Percentiles rank a stretch among this genome's conserved stretches.
Evolutionary conservation across 75 land plant species (phyloP).

Genomic region (Ceratopteris richardii): DNA sequence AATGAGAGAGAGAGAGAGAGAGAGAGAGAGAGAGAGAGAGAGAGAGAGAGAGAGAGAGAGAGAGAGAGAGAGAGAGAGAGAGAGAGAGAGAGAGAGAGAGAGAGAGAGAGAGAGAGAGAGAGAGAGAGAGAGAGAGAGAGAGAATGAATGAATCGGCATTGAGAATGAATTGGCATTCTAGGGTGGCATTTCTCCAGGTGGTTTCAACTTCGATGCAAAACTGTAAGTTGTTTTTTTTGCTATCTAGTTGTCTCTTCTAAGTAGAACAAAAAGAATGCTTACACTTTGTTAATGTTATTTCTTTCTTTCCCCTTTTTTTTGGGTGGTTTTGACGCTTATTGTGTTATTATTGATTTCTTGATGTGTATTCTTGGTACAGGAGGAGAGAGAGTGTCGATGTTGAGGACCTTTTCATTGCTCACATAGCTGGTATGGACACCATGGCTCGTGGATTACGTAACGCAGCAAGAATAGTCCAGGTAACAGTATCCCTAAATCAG

Average conservation of each 20-base stretch:
- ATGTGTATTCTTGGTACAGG: conserved; percentile 27
- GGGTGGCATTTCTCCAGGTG: conserved; percentile 96
- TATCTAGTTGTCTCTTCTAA: too few species aligned
- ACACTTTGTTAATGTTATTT: too few species aligned
- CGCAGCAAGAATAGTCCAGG: conserved; percentile 84
- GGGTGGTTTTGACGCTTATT: neutral
- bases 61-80: neutral
- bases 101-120: too few species aligned
- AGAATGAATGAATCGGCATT: neutral
- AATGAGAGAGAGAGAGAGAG: too few species aligned
- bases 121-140: neutral
- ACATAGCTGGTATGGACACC: conserved; percentile 91
- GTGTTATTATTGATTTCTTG: neutral
- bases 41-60: too few species aligned
- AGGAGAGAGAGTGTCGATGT: conserved; percentile 96
- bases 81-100: neutral
- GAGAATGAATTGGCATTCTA: conserved; percentile 4
- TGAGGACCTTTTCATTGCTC: conserved; percentile 91
- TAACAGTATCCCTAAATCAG: neutral
- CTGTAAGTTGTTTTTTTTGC: conserved; percentile 57
- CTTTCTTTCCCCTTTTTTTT: neutral
- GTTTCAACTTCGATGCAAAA: conserved; percentile 98
- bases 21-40: too few species aligned
- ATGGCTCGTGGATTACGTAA: conserved; percentile 91
- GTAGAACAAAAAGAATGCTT: too few species aligned